Base-by-base conservation (phyloP, 495 filamentous ascomycete genomes). In the Neurospora sp. region DNA sequence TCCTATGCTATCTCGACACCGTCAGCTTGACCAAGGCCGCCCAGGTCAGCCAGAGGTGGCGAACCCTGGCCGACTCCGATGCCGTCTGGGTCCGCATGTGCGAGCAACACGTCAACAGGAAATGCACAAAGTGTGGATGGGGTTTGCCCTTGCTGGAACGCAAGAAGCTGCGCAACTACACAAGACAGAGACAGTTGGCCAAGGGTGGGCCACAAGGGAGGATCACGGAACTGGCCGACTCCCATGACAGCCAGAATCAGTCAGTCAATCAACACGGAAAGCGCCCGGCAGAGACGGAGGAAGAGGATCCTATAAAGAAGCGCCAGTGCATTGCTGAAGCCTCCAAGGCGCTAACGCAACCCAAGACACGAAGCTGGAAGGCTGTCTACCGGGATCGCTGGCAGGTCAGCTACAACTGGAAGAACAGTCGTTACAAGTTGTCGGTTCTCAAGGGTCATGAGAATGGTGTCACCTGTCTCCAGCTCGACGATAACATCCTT, bases 21-120 rank as follows among this genome's bases (percentile, higher is more conserved):
- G 91, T 92, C 6, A 98, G 94, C n/a, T 86, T 99, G 10, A 98
- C 96, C 85, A 97, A 97, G 80, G 96, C 95, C 9, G 93, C 96
- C 4, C 96, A 98, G 81, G 96, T 99, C 44, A 97, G 93, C 79
- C 89, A 89, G 71, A 86, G 89, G 72, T 99, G 96, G 96, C 88
- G 92, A 72, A 86, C 86, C 70, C 81, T 99, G 37, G 96, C 96
- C 3, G 96, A 98, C 79, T 94, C 97, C 78, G 95, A 99, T 82
- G 91, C 97, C 35, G 96, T 99, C 3, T 99, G 96, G 96, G 95
- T 98, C 76, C 91, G 90, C 71, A 98, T 99, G 95, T 99, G 96
- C 78, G 94, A 98, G 83, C 96, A 99, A 77, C 96, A 99, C 77
- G 98, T 82, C 61, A 93, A 96, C 76, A 87, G 94, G 69, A 98